Conservation (phyloP, 139 green algal genomes). For the Picocystis salinarum region DNA sequence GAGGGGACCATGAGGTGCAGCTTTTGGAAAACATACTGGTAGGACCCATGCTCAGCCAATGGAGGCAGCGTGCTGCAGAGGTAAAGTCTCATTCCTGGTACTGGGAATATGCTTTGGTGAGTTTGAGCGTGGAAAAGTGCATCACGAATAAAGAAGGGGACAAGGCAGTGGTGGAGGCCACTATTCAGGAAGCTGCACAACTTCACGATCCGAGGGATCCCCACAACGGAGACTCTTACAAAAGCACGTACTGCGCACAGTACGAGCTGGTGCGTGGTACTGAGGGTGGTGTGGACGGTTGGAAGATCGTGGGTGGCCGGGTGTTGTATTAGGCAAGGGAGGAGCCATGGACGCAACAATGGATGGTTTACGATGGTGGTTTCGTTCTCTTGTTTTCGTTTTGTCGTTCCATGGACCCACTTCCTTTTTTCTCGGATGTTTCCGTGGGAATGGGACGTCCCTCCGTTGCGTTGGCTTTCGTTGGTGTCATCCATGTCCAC, state of each 20-base stretch:
- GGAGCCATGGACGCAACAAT: no score
- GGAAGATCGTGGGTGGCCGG: constrained; percentile 6
- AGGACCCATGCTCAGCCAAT: constrained; percentile 15
- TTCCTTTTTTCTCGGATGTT: no score
- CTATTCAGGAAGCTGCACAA: constrained; percentile 12
- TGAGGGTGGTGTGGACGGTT: constrained; percentile 4
- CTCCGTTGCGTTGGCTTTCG: no score
- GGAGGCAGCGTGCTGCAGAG: constrained; percentile 9
- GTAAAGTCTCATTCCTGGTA: constrained; percentile 11
- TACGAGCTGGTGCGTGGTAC: constrained; percentile 13
- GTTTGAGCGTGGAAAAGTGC: constrained; percentile 6
- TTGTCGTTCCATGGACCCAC: no score
- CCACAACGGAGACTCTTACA: constrained; percentile 14
- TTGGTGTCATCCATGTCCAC: no score
- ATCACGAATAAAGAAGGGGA: constrained; percentile 2
- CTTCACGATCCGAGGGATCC: constrained; percentile 13
- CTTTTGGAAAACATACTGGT: constrained; percentile 12
- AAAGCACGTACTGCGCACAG: constrained; percentile 14
- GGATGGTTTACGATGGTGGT: no score
- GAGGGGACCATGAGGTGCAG: constrained; percentile 3
- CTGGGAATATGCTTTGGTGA: constrained; percentile 16
- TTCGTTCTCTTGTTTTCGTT: no score
- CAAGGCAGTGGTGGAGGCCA: constrained; percentile 14
- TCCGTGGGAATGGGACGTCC: no score
- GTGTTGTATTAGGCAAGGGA: constrained; percentile 10